Base-by-base conservation (phyloP, 768 basidiomycete species). In the Hygrophoropsis aurantiaca region DNA sequence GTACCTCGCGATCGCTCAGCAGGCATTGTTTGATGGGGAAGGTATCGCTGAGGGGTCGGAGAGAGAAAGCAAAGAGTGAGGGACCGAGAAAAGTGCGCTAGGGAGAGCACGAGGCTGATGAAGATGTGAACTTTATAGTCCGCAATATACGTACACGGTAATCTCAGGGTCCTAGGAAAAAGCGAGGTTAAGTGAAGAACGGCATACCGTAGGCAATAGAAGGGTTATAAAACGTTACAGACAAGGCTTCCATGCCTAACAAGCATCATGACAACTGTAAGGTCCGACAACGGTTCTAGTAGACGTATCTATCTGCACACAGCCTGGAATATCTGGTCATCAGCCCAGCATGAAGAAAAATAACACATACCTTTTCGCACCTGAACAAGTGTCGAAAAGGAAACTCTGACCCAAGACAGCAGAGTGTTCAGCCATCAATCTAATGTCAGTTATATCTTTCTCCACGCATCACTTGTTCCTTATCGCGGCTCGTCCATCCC, bases 1-100 rank as follows among this genome's bases (percentile, higher is more conserved):
- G 66, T 63, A 42, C 57, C 58, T 64, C 62, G 70, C 46, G 73
- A 69, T 64, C 78, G 69, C 48, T 73, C 71, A 54, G 72, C 68
- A 56, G 77, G 78, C 79, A 80, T 80, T 47, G 48, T 36, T 18
- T 42, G 40, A 41, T 40, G 48, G 37, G 50, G 27, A 41, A 13
- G 59, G 65, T 66, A 46, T 66, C 65, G 43, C 65, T 26, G 43
- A 37, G 38, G 49, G 46, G 36, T 38, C 36, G 36, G 40, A 11
- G 26, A 46, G 46, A 38, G 36, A 15, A 30, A 26, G 26, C 59
- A 54, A 56, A 54, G 53, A 64, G 45, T 24, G 43, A 36, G 47
- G 44, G 34, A 48, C 43, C 47, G 32, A 50, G 49, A 51, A 50
- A 59, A 13, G 27, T 30, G 27, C 27, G 27, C 27, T 7, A 30